phyloP scores from a whole-genome alignment of 1,284 basidiomycete genomes.

The Filobasidium uniguttulatum region DNA sequence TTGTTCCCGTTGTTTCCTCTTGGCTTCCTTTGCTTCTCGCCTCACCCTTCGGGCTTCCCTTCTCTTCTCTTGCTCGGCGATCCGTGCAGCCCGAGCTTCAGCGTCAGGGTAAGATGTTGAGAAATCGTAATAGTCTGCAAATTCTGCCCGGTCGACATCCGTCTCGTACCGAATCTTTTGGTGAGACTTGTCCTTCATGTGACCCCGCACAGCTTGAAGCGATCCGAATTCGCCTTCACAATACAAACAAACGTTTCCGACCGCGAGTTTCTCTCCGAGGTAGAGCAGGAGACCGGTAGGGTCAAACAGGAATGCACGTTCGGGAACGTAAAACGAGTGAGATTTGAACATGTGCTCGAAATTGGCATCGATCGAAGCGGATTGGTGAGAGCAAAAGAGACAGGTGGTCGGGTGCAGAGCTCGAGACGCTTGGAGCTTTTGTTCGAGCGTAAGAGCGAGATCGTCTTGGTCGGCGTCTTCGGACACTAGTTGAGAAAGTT shows the following conservation, averaged over 20 bases:
- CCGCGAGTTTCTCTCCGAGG: constrained; percentile 83
- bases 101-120: constrained; percentile 59
- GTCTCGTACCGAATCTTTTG: constrained; percentile 89
- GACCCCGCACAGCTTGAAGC: constrained; percentile 72
- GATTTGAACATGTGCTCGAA: constrained; percentile 71
- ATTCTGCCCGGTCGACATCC: constrained; percentile 64
- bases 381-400: constrained; percentile 65
- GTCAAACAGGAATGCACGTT: constrained; percentile 80
- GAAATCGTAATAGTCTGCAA: constrained; percentile 93
- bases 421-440: constrained; percentile 22
- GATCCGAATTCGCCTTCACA: constrained; percentile 65
- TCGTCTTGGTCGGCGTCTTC: constrained; percentile 3
- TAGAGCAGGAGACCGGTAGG: constrained; percentile 66
- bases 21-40: constrained; percentile 31
- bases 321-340: constrained; percentile 95
- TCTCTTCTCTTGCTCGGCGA: constrained; percentile 24
- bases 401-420: constrained; percentile 51
- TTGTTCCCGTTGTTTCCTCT: constrained; percentile 23
- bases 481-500: constrained; percentile 1
- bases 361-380: constrained; percentile 50
- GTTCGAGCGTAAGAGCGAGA: constrained; percentile 1
- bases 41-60: constrained; percentile 26
- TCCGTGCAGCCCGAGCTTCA: constrained; percentile 29
- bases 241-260: constrained; percentile 85
- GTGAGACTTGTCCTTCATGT: constrained; percentile 88